phyloP scores from a whole-genome alignment of 306 rosid genomes.

The Parietaria judaica region DNA sequence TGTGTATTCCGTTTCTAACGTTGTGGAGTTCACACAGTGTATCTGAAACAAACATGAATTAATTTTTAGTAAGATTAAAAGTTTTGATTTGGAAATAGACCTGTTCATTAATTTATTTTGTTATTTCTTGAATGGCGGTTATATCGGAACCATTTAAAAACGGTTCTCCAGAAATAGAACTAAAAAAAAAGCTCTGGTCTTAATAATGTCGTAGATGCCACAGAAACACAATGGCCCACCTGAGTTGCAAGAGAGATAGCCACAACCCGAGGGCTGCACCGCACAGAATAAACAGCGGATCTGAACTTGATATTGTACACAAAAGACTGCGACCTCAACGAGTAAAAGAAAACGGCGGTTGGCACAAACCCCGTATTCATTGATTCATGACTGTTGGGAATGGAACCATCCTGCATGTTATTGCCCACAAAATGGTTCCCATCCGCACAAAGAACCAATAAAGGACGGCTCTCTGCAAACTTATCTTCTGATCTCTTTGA shows the following conservation, averaged over 20 bases:
- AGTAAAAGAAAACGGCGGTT: constrained; percentile 68
- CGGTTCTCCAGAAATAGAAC: no score
- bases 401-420: constrained; percentile 44
- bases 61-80: constrained; percentile 1
- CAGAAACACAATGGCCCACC: constrained; percentile 36
- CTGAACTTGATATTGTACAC: constrained; percentile 80
- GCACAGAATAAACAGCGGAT: constrained; percentile 70
- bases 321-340: constrained; percentile 73
- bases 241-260: constrained; percentile 77
- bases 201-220: no score
- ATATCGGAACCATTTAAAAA: no score
- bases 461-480: constrained; percentile 57
- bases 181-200: no score
- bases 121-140: no score
- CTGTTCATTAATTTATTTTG: no score
- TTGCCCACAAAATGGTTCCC: constrained; percentile 52
- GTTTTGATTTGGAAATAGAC: no score
- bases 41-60: constrained; percentile 45
- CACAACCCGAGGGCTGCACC: constrained; percentile 85
- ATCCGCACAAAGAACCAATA: constrained; percentile 69
- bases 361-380: constrained; percentile 56
- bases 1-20: constrained; percentile 72
- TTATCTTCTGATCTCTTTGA: constrained; percentile 57
- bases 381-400: constrained; percentile 48
- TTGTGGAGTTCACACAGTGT: constrained; percentile 73